Evolutionary conservation across 2,329 filamentous ascomycete species (phyloP).

Genomic region (Penicillium capsulatum): DNA sequence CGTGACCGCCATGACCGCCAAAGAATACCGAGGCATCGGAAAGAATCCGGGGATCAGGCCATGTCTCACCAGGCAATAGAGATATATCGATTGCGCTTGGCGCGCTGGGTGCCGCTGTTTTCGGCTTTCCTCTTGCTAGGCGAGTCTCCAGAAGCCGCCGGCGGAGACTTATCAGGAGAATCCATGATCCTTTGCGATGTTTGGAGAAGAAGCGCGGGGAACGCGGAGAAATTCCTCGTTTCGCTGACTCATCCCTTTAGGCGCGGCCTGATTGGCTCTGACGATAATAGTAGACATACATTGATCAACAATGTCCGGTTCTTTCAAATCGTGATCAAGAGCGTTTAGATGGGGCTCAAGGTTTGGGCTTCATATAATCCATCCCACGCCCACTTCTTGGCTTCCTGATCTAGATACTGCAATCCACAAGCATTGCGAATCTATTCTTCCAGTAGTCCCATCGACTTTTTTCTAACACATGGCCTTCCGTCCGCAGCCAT

Average conservation of each 20-base stretch:
- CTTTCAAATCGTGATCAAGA: too few species aligned
- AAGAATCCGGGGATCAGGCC: slow-evolving; percentile 13
- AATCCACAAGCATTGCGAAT: too few species aligned
- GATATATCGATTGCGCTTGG: slow-evolving; percentile 64
- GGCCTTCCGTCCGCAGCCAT: too few species aligned
- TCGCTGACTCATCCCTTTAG: slow-evolving; percentile 24
- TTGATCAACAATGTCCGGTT: too few species aligned
- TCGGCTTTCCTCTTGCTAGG: slow-evolving; percentile 42
- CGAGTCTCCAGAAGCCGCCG: too few species aligned
- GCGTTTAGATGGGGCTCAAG: too few species aligned
- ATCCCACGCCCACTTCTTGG: too few species aligned
- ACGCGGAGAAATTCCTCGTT: slow-evolving; percentile 39
- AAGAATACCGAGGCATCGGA: slow-evolving; percentile 2
- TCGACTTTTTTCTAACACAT: too few species aligned
- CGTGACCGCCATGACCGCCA: neutral
- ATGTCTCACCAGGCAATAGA: slow-evolving; percentile 59
- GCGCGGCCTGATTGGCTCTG: slow-evolving; percentile 8
- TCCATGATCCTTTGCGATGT: slow-evolving; percentile 5
- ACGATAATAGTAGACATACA: too few species aligned
- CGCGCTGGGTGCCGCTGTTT: slow-evolving; percentile 48
- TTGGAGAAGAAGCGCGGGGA: slow-evolving; percentile 15
- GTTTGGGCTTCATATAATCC: too few species aligned
- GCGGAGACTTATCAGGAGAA: slow-evolving; percentile 23
- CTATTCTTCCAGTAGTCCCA: too few species aligned
- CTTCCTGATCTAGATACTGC: too few species aligned